A percentile compares a stretch with the other conserved stretches of the same genome.
Conservation (phyloP, 257 asterid species). For the Salvia splendens region DNA sequence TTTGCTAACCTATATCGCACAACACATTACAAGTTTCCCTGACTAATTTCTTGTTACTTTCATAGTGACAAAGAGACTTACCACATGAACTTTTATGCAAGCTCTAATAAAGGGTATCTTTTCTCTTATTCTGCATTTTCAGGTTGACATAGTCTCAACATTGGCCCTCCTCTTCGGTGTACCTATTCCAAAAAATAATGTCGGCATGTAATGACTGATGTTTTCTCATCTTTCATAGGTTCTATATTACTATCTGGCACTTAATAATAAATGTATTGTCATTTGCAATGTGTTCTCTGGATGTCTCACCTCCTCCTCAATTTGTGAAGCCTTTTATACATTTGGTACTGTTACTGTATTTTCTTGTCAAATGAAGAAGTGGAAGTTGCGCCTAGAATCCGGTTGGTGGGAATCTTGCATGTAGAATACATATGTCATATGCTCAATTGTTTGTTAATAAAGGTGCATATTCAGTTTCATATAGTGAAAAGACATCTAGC, state of each 20-base stretch:
- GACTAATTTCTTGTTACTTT: background rate
- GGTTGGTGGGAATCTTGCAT: background rate
- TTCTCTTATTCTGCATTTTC: conserved; percentile 38
- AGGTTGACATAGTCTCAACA: conserved; percentile 87
- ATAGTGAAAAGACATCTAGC: background rate
- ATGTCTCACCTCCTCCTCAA: background rate
- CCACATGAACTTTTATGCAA: background rate
- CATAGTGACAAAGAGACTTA: background rate
- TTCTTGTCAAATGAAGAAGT: conserved; percentile 1
- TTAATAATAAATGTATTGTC: conserved; percentile 17
- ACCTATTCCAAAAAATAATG: conserved; percentile 86
- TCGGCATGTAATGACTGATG: conserved; percentile 70
- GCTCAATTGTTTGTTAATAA: background rate
- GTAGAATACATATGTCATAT: conserved; percentile 10
- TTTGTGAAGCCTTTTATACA: background rate
- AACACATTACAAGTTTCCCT: background rate
- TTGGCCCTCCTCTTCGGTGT: conserved; percentile 89
- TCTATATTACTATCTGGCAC: conserved; percentile 26
- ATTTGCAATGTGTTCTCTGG: background rate
- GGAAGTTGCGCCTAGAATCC: background rate
- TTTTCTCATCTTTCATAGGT: conserved; percentile 69
- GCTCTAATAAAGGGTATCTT: conserved; percentile 22
- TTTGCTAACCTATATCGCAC: background rate
- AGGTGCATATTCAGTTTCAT: background rate
- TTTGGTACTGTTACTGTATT: background rate